Conservation (phyloP, 306 rosid genomes). For the Trifolium pratense region DNA sequence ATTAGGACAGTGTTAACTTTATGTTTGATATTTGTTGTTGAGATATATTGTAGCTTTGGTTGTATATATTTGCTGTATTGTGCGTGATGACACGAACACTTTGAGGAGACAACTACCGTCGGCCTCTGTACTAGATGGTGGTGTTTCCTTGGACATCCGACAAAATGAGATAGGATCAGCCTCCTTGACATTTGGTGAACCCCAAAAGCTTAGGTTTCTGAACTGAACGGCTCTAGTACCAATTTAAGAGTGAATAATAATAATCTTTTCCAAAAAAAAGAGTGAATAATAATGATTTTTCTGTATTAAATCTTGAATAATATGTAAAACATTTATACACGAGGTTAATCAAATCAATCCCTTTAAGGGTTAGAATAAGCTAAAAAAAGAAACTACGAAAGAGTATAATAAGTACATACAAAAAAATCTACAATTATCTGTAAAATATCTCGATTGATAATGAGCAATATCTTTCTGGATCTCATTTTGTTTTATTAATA, state of each 20-base stretch:
- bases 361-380: not conserved
- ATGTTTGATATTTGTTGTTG: not conserved
- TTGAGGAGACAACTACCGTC: not conserved
- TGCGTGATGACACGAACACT: not conserved
- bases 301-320: not conserved
- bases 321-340: not conserved
- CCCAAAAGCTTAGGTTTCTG: not conserved
- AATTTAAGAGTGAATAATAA: not conserved
- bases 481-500: conserved; percentile 6
- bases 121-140: not conserved
- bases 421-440: not conserved
- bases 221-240: not conserved
- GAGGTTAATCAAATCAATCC: not conserved
- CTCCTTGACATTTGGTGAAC: not conserved
- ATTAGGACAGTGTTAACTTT: not conserved
- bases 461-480: conserved; percentile 19
- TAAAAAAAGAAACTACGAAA: not conserved
- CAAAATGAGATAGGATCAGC: not conserved
- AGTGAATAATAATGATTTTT: not conserved
- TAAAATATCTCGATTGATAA: not conserved
- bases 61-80: not conserved
- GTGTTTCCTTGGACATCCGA: not conserved
- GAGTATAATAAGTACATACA: not conserved
- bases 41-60: not conserved
- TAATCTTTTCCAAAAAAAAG: not conserved